phyloP scores from a whole-genome alignment of 2,329 filamentous ascomycete genomes.

The Penicillium freii region DNA sequence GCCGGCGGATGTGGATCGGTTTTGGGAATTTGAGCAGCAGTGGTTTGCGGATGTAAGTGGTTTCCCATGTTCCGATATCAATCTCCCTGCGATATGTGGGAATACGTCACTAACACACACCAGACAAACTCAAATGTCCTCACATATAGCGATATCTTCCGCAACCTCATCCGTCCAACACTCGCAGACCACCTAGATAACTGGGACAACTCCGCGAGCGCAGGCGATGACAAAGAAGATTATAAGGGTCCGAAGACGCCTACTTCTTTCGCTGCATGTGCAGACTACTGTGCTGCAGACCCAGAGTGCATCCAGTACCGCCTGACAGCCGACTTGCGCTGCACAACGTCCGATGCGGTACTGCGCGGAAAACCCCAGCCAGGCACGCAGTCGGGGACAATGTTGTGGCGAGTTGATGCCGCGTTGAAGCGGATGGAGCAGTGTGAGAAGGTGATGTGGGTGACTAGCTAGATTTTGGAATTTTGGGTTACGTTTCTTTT shows the following conservation, averaged over 20 bases:
- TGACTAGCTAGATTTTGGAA: not conserved
- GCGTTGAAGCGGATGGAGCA: slow-evolving; percentile 8
- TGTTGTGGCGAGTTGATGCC: slow-evolving; percentile 26
- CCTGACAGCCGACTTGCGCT: slow-evolving; percentile 13
- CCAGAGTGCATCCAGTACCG: slow-evolving; percentile 21
- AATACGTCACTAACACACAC: not conserved
- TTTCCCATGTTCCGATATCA: too few relatives aligned
- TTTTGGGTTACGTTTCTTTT: not conserved
- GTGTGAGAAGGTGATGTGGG: slow-evolving; percentile 14
- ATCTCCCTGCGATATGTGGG: too few relatives aligned
- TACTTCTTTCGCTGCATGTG: slow-evolving; percentile 16
- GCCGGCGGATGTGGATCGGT: slow-evolving; percentile 23
- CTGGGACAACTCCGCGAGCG: slow-evolving; percentile 20
- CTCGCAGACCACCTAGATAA: slow-evolving; percentile 14
- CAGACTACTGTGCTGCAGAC: slow-evolving; percentile 19
- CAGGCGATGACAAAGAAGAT: slow-evolving; percentile 4
- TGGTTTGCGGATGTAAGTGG: slow-evolving; percentile 26
- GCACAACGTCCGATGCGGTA: slow-evolving; percentile 14
- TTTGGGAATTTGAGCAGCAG: slow-evolving; percentile 27
- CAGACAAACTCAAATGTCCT: slow-evolving; percentile 18
- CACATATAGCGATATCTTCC: slow-evolving; percentile 27
- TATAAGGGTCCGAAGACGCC: slow-evolving; percentile 8
- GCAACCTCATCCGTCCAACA: slow-evolving; percentile 18
- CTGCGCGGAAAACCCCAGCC: slow-evolving; percentile 16
- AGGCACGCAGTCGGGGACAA: slow-evolving; percentile 18